Evolutionary conservation across 352 stramenopile genomes (phyloP).

Genomic region (Globisporangium barbulae): DNA sequence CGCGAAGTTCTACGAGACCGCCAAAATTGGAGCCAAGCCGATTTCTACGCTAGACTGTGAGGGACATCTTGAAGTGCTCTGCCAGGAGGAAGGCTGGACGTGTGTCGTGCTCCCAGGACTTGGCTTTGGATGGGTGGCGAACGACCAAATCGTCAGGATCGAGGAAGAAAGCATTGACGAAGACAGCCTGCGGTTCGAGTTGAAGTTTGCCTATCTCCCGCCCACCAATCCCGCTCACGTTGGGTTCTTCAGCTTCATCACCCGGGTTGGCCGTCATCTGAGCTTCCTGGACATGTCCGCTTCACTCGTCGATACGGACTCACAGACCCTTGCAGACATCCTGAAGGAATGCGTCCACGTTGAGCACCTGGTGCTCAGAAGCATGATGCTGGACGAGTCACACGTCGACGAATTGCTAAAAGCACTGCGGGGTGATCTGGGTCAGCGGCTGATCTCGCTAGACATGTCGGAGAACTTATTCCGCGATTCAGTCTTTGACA

Average conservation of each 20-base stretch:
- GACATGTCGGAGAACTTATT: slow-evolving; percentile 6
- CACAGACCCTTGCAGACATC: neutral
- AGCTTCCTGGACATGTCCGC: neutral
- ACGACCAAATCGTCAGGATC: neutral
- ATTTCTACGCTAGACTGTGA: neutral
- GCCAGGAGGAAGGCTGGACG: neutral
- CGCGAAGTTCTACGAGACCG: slow-evolving; percentile 2
- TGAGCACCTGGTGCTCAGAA: neutral
- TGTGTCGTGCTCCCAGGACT: slow-evolving; percentile 5
- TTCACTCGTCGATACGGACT: neutral
- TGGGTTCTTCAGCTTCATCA: neutral
- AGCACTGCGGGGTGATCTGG: neutral
- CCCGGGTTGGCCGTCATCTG: neutral
- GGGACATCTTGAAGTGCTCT: slow-evolving; percentile 4
- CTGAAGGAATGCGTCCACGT: slow-evolving; percentile 6
- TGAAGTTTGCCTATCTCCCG: neutral
- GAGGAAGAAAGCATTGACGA: neutral
- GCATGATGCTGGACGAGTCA: neutral
- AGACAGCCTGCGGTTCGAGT: neutral
- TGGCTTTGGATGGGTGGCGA: neutral
- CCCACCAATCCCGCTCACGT: neutral
- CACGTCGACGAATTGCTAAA: neutral
- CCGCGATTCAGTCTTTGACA: neutral
- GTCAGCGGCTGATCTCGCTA: neutral
- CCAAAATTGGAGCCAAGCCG: neutral